A percentile compares a stretch with the other conserved stretches of the same genome.
phyloP scores from a whole-genome alignment of 345 rosid species.

The Citrus inodora region DNA sequence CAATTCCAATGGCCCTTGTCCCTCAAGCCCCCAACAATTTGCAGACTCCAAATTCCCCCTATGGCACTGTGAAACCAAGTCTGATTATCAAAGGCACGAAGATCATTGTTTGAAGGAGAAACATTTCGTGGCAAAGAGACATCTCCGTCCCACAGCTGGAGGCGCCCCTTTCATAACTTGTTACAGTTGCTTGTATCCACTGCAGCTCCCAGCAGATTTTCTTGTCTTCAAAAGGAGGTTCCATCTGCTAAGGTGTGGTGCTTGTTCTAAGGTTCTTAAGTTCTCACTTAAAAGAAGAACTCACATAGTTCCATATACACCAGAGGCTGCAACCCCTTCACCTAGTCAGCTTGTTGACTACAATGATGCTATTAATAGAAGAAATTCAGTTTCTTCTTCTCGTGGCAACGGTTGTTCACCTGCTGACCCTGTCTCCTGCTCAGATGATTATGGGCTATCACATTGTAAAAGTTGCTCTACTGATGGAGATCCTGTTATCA shows the following conservation, averaged over 20 bases:
- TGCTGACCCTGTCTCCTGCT: constrained; percentile 30
- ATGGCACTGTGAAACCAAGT: constrained; percentile 35
- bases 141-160: constrained; percentile 70
- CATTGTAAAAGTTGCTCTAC: constrained; percentile 26
- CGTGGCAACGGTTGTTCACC: constrained; percentile 12
- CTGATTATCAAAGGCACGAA: constrained; percentile 49
- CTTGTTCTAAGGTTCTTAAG: constrained; percentile 58
- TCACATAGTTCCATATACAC: constrained; percentile 51
- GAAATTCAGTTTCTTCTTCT: constrained; percentile 18
- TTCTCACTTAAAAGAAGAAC: constrained; percentile 55
- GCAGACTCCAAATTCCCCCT: constrained; percentile 40
- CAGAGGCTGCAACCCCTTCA: constrained; percentile 21
- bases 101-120: constrained; percentile 41
- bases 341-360: constrained; percentile 34
- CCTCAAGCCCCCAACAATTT: constrained; percentile 56
- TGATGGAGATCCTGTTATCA: constrained; percentile 25
- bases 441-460: constrained; percentile 34
- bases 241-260: constrained; percentile 74
- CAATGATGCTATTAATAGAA: constrained; percentile 13
- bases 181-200: constrained; percentile 44
- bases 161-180: constrained; percentile 80
- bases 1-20: constrained; percentile 42
- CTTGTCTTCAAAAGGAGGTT: constrained; percentile 53
- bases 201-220: constrained; percentile 83
- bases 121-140: constrained; percentile 49